Base-by-base conservation (phyloP, 768 basidiomycete genomes). In the Boletellus emodensis region DNA sequence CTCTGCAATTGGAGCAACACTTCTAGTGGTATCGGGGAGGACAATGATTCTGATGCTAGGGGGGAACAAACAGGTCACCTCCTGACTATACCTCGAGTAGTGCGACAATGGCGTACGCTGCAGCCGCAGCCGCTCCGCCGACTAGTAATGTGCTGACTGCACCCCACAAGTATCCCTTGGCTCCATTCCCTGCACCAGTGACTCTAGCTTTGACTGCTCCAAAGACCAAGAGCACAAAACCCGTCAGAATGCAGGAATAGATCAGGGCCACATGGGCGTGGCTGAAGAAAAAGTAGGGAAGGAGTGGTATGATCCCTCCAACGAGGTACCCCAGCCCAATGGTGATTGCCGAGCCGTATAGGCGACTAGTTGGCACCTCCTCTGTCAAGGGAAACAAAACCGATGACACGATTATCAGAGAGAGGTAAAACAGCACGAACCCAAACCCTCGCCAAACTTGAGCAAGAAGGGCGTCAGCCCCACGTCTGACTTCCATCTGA, bases 301-400 rank as follows among this genome's bases (percentile, higher is more conserved):
- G 59, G 33, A 99, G 79, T 1, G 96, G 96, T 60, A 98, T 89
- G 48, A 94, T 75, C 28, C 96, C 96, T 40, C 96, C 96, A 48
- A 95, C 46, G 54, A 94, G 85, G 73, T 98, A 95, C 12, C 93
- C 92, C 63, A 92, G 78, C 54, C 95, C 96, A 63, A 99, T 98
- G 0, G 95, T 98, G 57, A 95, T 78, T 2, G 95, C 95, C 1
- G 92, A 94, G 33, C 85, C 77, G 72, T 93, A 97, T 56, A 96
- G 75, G 24, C 96, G 80, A 18, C 77, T 76, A 15, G 82, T 82
- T 1, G 94, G 90, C 33, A 96, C 80, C 70, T 98, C 95, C 78
- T 96, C 94, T 87, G 65, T 46, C 13, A 17, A 47, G 33, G 7
- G 46, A 30, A 28, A 53, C 15, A 17, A 11, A 8, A 37, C 47